phyloP scores from a whole-genome alignment of 768 basidiomycete species.

The Botryobasidium botryosum region DNA sequence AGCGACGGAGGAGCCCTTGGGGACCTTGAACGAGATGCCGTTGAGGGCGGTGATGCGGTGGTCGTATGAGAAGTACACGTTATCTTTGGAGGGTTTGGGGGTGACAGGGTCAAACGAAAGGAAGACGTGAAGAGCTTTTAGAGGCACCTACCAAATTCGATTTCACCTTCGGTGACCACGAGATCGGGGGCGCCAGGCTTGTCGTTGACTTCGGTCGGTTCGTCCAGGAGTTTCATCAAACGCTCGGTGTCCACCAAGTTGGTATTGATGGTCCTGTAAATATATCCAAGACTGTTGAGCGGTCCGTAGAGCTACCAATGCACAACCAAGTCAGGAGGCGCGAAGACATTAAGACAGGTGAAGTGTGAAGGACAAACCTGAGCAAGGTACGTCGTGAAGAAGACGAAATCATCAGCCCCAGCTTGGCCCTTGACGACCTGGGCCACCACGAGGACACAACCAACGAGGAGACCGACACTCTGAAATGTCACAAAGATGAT shows the following conservation, averaged over 20 bases:
- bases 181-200: conserved; percentile 59
- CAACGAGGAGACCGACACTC: conserved; percentile 66
- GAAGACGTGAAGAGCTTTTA: neutral
- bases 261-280: conserved; percentile 62
- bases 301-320: conserved; percentile 44
- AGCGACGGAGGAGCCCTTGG: conserved; percentile 74
- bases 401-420: conserved; percentile 45
- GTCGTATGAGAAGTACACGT: conserved; percentile 80
- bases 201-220: conserved; percentile 74
- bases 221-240: conserved; percentile 61
- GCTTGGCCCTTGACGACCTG: conserved; percentile 41
- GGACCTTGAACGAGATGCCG: conserved; percentile 74
- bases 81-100: conserved; percentile 29
- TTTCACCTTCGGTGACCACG: conserved; percentile 51
- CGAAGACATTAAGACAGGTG: neutral
- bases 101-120: neutral
- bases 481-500: conserved; percentile 17
- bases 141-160: conserved; percentile 66
- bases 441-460: conserved; percentile 59
- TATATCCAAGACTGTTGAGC: conserved; percentile 58
- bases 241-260: conserved; percentile 72
- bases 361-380: conserved; percentile 37
- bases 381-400: conserved; percentile 67
- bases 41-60: conserved; percentile 49
- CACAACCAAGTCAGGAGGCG: conserved; percentile 8